phyloP scores from a whole-genome alignment of 257 asterid species.

The Nicotiana paniculata region DNA sequence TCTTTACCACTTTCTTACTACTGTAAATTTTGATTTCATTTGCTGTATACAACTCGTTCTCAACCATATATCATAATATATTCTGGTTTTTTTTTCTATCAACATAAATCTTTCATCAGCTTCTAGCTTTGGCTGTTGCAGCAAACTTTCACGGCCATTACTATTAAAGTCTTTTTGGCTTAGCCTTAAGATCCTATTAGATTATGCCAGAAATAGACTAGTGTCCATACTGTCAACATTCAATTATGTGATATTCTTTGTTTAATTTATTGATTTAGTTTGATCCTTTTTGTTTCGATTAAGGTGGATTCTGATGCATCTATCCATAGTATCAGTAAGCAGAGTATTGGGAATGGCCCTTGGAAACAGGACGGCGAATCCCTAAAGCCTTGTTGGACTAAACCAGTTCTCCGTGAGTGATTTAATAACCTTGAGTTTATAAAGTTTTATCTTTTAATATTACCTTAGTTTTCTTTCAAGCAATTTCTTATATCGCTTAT shows the following conservation, averaged over 20 bases:
- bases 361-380: slow-evolving; percentile 65
- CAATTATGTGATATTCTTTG: not conserved
- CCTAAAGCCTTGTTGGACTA: slow-evolving; percentile 83
- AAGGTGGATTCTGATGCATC: slow-evolving; percentile 1
- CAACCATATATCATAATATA: not conserved
- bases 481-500: not conserved
- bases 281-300: not conserved
- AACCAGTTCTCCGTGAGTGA: slow-evolving; percentile 60
- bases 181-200: not conserved
- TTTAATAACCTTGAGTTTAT: not conserved
- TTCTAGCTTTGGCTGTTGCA: not conserved
- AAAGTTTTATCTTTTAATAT: not conserved
- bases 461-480: not conserved
- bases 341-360: slow-evolving; percentile 33
- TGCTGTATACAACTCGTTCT: not conserved
- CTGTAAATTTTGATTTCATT: not conserved
- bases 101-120: not conserved
- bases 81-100: not conserved
- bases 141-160: not conserved
- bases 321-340: not conserved
- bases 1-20: not conserved
- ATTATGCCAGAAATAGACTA: not conserved
- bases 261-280: not conserved
- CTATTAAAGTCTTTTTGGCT: not conserved
- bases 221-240: not conserved